Evolutionary conservation across 83 land plant genomes (phyloP).

Genomic region (Diphasiastrum complanatum): DNA sequence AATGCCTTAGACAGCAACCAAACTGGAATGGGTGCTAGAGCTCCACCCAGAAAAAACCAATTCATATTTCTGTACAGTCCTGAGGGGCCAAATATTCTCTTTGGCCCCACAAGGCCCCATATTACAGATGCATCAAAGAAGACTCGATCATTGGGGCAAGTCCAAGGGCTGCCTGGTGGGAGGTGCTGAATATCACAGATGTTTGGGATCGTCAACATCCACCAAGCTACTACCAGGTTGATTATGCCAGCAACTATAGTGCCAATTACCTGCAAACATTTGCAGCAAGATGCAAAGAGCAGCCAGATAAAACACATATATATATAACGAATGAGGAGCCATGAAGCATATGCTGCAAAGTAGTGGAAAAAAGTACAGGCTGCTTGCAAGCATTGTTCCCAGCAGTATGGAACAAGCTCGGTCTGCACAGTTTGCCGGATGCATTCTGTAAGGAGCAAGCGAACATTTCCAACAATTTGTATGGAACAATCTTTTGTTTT

Average conservation of each 20-base stretch:
- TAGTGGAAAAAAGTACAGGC: no score
- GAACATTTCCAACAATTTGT: no score
- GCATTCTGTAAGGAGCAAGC: no score
- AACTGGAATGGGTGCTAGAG: constrained; percentile 1
- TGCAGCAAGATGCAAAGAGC: neutral
- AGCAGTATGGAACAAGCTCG: no score
- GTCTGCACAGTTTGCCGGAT: no score
- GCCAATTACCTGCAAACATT: neutral
- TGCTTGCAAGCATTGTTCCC: no score
- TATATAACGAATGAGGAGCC: neutral
- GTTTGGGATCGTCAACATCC: constrained; percentile 7
- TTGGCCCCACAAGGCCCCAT: constrained; percentile 19
- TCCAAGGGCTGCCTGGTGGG: constrained; percentile 18
- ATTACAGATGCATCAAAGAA: constrained; percentile 17
- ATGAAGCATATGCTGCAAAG: no score
- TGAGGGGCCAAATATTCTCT: constrained; percentile 10
- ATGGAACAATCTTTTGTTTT: no score
- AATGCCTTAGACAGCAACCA: constrained; percentile 1
- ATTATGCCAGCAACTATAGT: constrained; percentile 8
- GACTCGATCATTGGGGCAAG: constrained; percentile 16
- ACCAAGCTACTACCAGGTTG: constrained; percentile 10
- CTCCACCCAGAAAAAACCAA: constrained; percentile 18
- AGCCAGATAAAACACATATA: no score
- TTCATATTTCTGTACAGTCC: constrained; percentile 5
- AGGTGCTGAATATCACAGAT: constrained; percentile 5